These are phyloP conservation scores for Ustilago hordei DNA, from an alignment of 1,284 basidiomycete genomes.

Conservation along the genomic window DNA sequence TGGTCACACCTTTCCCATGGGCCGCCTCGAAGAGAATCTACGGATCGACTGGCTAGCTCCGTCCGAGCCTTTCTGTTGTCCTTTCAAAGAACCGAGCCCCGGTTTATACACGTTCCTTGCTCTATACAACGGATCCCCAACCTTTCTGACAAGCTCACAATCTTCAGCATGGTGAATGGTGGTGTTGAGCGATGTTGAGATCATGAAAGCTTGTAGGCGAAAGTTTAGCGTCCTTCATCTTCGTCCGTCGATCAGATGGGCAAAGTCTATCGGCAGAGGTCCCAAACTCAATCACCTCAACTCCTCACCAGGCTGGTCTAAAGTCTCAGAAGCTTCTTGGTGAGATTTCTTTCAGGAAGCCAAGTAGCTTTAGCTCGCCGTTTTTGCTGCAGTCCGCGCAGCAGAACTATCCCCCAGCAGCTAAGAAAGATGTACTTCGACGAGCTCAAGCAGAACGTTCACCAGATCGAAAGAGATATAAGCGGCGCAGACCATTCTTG, in stretches of 20 bases:
- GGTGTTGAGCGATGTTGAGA: not conserved
- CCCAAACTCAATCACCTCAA: not conserved
- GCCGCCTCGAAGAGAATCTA: too few species aligned
- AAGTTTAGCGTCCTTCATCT: not conserved
- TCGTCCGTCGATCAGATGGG: constrained; percentile 10
- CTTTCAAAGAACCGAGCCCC: not conserved
- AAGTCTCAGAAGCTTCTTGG: too few species aligned
- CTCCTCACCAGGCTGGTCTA: too few species aligned
- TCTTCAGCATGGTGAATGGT: not conserved
- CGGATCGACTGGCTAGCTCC: not conserved
- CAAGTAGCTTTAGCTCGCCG: not conserved
- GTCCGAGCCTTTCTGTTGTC: not conserved
- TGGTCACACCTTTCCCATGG: constrained; percentile 4
- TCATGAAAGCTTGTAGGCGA: constrained; percentile 1
- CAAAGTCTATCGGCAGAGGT: not conserved
- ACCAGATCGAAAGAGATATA: not conserved
- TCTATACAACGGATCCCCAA: not conserved
- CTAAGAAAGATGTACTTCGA: too few species aligned
- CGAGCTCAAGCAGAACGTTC: not conserved
- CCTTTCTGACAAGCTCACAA: not conserved
- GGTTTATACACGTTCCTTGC: not conserved
- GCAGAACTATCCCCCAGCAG: not conserved
- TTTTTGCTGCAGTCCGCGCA: not conserved
- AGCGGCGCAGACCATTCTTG: not conserved
- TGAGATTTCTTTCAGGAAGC: not conserved